Evolutionary conservation across 1,284 basidiomycete species (phyloP).

Genomic region (Fomitopsis palustris): DNA sequence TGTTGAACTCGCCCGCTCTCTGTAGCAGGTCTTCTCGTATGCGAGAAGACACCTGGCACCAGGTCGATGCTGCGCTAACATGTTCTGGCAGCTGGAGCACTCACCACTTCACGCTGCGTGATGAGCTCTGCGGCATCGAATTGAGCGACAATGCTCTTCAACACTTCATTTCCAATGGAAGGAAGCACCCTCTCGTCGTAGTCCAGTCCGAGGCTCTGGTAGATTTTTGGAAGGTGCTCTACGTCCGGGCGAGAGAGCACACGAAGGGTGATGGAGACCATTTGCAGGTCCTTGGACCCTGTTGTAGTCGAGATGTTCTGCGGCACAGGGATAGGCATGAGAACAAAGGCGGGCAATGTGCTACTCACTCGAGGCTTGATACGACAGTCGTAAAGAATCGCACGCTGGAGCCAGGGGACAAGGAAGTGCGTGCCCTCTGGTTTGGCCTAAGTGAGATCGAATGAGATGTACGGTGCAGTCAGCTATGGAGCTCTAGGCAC

Average conservation of each 20-base stretch:
- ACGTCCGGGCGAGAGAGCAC: slow-evolving; percentile 94
- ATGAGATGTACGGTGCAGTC: neutral
- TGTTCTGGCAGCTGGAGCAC: slow-evolving; percentile 24
- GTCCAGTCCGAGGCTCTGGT: slow-evolving; percentile 91
- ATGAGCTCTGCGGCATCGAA: slow-evolving; percentile 98
- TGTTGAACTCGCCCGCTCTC: slow-evolving; percentile 95
- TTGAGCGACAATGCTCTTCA: slow-evolving; percentile 97
- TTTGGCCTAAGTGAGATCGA: slow-evolving; percentile 56
- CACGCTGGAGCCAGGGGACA: slow-evolving; percentile 92
- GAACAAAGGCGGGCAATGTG: neutral
- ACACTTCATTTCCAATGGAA: slow-evolving; percentile 95
- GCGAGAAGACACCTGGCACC: slow-evolving; percentile 77
- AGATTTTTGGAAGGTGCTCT: slow-evolving; percentile 87
- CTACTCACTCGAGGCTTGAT: slow-evolving; percentile 87
- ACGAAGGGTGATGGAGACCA: slow-evolving; percentile 95
- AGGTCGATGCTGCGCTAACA: neutral
- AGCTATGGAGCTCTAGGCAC: slow-evolving; percentile 36
- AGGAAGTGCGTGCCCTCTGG: slow-evolving; percentile 98
- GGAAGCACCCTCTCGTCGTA: slow-evolving; percentile 97
- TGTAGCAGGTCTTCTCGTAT: slow-evolving; percentile 92
- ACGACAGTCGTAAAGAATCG: slow-evolving; percentile 96
- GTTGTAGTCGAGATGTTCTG: slow-evolving; percentile 97
- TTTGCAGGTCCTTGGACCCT: slow-evolving; percentile 96
- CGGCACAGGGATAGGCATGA: neutral
- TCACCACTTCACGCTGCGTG: slow-evolving; percentile 80